Evolutionary conservation across 2,329 filamentous ascomycete genomes (phyloP), one percentile per base, ranked within the genome.

Genomic region (Curvularia sp.): DNA sequence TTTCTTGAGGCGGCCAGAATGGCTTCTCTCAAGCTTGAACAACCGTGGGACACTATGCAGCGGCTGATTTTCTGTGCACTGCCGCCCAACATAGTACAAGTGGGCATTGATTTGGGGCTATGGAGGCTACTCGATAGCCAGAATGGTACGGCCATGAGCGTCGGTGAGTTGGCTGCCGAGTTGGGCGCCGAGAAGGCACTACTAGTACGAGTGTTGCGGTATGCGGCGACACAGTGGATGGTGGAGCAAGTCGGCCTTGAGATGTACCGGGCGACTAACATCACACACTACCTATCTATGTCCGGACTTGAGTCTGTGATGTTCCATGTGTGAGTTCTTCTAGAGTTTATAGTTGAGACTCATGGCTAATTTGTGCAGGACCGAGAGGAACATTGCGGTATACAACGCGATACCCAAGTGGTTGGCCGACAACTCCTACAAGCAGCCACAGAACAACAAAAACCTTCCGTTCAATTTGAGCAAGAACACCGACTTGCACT

Each of bases 381-480:
- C 53, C 1, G 53, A 56, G 27, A 56, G 53, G 18, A 56, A 56
- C 5, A 52, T 56, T 15, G 53, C 30, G n/a, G 9, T 46, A 1
- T 56, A 56, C 32, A 56, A 56, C 18, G 53, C 48, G 41, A 56
- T 56, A 46, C 53, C 53, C 18, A 46, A 51, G 41, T 56, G 53
- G 53, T 10, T 56, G 25, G 48, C 53, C 18, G 32, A 52, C 4
- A 56, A 56, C 9, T 45, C 39, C 23, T 56, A 56, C 28, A 52
- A 56, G 23, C 48, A 52, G 12, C 53, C 53, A 3, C 47, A 47
- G 19, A 41, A 56, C 27, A 56, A 56, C 41, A 56, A 52, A 10
- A 23, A 52, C n/a, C 53, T 56, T 12, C 48, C 53, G 1, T 56
- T 51, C 41, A 52, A 56, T 23, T 10, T 52, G 13, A 46, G 53